Percentiles rank a stretch among this genome's conserved stretches.
phyloP scores from a whole-genome alignment of 2,329 filamentous ascomycete genomes.

The Xylaria sp. region DNA sequence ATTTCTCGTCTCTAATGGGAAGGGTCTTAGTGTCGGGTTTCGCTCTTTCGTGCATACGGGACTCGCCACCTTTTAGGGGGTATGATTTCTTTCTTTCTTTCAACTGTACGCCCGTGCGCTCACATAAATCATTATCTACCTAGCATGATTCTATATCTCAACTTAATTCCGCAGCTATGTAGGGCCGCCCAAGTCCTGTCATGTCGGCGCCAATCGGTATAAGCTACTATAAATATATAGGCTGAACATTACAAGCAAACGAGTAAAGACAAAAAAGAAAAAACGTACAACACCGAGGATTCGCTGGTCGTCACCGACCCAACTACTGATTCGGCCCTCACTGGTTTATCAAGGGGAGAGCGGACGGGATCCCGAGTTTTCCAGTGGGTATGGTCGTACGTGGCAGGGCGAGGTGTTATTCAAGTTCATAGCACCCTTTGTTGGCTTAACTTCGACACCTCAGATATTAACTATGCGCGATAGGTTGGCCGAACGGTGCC shows the following conservation, averaged over 20 bases:
- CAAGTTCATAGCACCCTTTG: background rate
- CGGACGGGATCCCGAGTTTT: constrained; percentile 1
- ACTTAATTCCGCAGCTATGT: background rate
- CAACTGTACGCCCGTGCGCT: background rate
- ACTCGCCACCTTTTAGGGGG: too few relatives aligned
- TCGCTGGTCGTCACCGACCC: background rate
- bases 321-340: constrained; percentile 1
- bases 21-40: too few relatives aligned
- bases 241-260: background rate
- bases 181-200: background rate
- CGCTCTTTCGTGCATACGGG: too few relatives aligned
- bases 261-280: background rate
- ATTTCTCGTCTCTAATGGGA: too few relatives aligned
- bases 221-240: background rate
- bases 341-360: background rate
- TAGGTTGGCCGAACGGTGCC: background rate
- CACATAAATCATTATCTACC: background rate
- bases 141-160: background rate
- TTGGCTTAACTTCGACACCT: background rate
- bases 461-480: background rate
- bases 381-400: constrained; percentile 4
- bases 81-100: background rate
- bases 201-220: background rate
- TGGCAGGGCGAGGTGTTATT: background rate
- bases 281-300: constrained; percentile 1